Conservation (phyloP, 2,329 filamentous ascomycete species). For the Ophiostoma sp. region DNA sequence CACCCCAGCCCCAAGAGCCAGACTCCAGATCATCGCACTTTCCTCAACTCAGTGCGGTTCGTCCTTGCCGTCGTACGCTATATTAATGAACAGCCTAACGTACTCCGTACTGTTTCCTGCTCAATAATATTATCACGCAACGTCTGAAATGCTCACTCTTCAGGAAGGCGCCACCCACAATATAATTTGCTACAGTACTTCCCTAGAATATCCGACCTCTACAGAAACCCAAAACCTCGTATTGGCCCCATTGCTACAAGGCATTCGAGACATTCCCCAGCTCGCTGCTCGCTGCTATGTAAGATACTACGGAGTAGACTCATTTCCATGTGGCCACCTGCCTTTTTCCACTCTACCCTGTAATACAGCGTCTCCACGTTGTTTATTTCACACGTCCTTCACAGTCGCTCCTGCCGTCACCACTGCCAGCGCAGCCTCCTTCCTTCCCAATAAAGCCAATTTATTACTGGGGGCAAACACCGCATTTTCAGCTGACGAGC, state of each 20-base stretch:
- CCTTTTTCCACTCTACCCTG: constrained; percentile 9
- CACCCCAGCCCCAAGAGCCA: constrained; percentile 11
- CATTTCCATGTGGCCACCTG: background rate
- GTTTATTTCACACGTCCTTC: background rate
- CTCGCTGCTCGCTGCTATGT: background rate
- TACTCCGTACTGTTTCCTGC: no score
- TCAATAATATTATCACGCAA: background rate
- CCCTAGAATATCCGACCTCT: background rate
- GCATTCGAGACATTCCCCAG: background rate
- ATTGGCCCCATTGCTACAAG: background rate
- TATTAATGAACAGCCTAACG: no score
- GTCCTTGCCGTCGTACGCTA: constrained; percentile 5
- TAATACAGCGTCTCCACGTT: constrained; percentile 12
- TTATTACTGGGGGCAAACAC: constrained; percentile 16
- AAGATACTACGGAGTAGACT: no score
- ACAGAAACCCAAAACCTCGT: background rate
- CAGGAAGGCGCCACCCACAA: background rate
- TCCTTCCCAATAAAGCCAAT: background rate
- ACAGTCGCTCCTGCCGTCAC: background rate
- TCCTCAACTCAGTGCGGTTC: background rate
- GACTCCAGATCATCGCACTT: constrained; percentile 4
- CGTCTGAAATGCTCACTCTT: background rate
- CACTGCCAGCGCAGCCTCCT: background rate
- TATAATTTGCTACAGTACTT: background rate
- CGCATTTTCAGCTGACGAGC: constrained; percentile 19